Evolutionary conservation across 768 basidiomycete species (phyloP).

Genomic region (Tylopilus sp.): DNA sequence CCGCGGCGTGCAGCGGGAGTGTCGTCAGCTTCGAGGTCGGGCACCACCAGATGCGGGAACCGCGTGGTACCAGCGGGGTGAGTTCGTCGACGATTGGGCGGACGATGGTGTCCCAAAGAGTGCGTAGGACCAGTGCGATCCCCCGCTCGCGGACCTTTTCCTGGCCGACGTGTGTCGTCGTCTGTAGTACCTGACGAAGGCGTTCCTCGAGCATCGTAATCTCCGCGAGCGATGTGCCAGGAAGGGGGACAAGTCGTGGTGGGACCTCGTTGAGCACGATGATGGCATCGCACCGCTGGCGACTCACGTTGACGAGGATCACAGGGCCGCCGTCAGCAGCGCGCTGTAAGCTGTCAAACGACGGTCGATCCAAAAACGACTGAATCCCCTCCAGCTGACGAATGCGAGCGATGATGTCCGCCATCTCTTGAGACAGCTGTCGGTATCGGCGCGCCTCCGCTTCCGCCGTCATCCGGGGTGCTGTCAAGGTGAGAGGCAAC

Average conservation of each 20-base stretch:
- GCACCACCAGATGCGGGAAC: not conserved
- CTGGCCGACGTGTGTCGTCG: constrained; percentile 11
- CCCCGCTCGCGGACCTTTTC: constrained; percentile 23
- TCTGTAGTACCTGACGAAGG: constrained; percentile 6
- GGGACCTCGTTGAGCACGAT: constrained; percentile 25
- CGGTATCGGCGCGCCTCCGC: constrained; percentile 15
- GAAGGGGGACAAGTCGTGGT: constrained; percentile 22
- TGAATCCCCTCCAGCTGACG: constrained; percentile 26
- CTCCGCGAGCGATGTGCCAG: constrained; percentile 7
- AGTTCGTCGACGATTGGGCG: not conserved
- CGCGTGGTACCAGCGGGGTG: not conserved
- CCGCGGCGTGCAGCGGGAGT: not conserved
- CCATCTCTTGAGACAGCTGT: constrained; percentile 16
- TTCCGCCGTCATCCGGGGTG: constrained; percentile 11
- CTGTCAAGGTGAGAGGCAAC: not conserved
- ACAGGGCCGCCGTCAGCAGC: constrained; percentile 31
- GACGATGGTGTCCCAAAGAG: constrained; percentile 3
- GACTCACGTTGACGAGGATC: constrained; percentile 35
- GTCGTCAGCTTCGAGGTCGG: not conserved
- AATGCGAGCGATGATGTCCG: constrained; percentile 20
- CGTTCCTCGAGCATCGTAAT: constrained; percentile 6
- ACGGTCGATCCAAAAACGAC: constrained; percentile 27
- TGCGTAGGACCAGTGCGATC: constrained; percentile 12
- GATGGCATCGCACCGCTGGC: constrained; percentile 37
- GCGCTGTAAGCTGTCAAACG: constrained; percentile 14